Base-by-base conservation (phyloP, 163 green algal species). In the Picocystis sp. region DNA sequence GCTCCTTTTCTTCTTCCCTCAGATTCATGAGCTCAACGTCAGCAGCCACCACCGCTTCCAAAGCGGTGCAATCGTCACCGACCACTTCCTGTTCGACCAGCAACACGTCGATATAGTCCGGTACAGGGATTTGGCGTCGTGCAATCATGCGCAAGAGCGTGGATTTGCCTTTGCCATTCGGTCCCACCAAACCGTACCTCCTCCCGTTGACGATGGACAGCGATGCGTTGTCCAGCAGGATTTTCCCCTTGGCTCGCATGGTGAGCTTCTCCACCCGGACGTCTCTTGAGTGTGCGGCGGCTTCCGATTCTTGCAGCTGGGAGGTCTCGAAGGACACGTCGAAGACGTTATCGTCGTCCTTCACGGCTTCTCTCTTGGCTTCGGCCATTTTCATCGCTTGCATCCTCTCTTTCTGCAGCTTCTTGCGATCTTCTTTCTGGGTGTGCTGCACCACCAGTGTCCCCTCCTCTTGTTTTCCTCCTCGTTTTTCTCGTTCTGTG, bases 131-230 rank as follows among this genome's bases (percentile, higher is more conserved):
- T 74, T 96, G 84, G 2, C 88, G 73, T 57, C 74, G 72, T 11
- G 86, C 87, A 57, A 99, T 73, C 53, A 99, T 76, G 50, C 86
- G 83, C 62, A 99, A 69, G 58, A 98, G 66, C 48, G 91, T 99
- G 29, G 89, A 94, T 72, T 99, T 99, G 62, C 89, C 89, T 64
- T 81, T 92, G 53, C 89, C 89, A 66, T 99, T 99, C 33, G 91
- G 91, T 0, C 91, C 91, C 3, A 89, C 89, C 42, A 97, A 73
- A 47, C 88, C 89, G 57, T 96, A 97, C 10, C 59, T 48, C 23
- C 91, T 70, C 22, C 85, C 85, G 12, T 84, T 76, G 5, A 79
- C 78, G 22, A 99, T 90, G 3, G 80, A 92, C 47, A 96, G 60
- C 2, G 65, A 67, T 1, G 90, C 88, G 78, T 90, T 88, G 60